A percentile compares a stretch with the other conserved stretches of the same genome.
These are phyloP conservation scores for Syzygium oleosum DNA, from an alignment of 345 rosid genomes.

Conservation along the genomic window DNA sequence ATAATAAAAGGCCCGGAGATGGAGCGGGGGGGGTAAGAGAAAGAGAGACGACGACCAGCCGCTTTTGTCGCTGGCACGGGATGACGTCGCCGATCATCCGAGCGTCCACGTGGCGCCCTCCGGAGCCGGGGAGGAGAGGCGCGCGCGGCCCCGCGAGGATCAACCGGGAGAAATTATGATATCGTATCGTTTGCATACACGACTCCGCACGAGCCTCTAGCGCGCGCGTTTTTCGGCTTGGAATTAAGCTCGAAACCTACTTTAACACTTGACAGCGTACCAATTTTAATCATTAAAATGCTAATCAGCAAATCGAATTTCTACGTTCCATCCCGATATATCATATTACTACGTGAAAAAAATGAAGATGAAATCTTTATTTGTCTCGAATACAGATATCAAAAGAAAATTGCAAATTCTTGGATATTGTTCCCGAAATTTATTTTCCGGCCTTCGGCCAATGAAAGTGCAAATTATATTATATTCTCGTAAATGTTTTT, in stretches of 20 bases:
- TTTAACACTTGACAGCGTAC: too few species aligned
- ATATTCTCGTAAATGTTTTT: not conserved
- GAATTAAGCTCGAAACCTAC: too few species aligned
- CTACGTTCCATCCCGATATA: not conserved
- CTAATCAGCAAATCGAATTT: too few species aligned
- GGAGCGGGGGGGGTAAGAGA: not conserved
- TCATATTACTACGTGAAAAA: not conserved
- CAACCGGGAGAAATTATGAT: not conserved
- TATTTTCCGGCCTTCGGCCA: not conserved
- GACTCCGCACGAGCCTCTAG: not conserved
- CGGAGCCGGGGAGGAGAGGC: not conserved
- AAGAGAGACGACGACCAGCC: constrained; percentile 31
- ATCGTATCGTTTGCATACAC: not conserved
- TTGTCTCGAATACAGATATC: too few species aligned
- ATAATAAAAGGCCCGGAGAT: not conserved
- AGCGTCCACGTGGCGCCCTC: constrained; percentile 1
- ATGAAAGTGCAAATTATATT: not conserved
- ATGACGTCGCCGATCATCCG: constrained; percentile 16
- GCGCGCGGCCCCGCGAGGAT: not conserved
- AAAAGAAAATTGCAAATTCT: not conserved
- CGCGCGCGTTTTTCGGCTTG: not conserved
- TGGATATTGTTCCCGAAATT: not conserved
- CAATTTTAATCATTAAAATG: too few species aligned
- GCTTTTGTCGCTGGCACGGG: constrained; percentile 15
- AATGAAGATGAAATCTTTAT: not conserved